These are phyloP conservation scores for Saccharomyces pastorianus DNA, from an alignment of 1,139 yeast species.

Conservation along the genomic window DNA sequence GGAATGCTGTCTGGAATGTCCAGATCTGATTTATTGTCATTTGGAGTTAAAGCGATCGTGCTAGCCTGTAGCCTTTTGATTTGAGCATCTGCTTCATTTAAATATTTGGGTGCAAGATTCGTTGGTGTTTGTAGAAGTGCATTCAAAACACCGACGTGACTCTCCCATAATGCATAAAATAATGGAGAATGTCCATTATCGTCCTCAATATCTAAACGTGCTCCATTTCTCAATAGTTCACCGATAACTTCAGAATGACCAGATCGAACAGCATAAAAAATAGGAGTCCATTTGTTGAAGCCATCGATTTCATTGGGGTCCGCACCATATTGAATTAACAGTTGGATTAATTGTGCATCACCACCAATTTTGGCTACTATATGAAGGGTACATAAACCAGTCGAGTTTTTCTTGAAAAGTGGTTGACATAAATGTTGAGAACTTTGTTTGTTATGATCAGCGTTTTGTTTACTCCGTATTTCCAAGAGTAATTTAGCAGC, in stretches of 20 bases:
- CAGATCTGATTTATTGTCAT: slow-evolving; percentile 6
- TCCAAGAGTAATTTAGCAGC: slow-evolving; percentile 56
- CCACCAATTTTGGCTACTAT: slow-evolving; percentile 78
- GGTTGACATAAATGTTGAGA: slow-evolving; percentile 1
- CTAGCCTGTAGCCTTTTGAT: slow-evolving; percentile 17
- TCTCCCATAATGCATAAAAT: slow-evolving; percentile 90
- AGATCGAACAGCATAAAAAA: slow-evolving; percentile 82
- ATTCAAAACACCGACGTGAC: slow-evolving; percentile 72
- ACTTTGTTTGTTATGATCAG: neutral
- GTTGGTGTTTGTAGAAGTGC: slow-evolving; percentile 38
- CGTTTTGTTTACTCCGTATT: slow-evolving; percentile 14
- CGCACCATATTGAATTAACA: slow-evolving; percentile 66
- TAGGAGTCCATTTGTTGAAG: slow-evolving; percentile 87
- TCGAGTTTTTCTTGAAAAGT: slow-evolving; percentile 40
- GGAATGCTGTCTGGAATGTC: slow-evolving; percentile 49
- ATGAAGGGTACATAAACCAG: slow-evolving; percentile 83
- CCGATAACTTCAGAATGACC: slow-evolving; percentile 70
- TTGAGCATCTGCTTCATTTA: slow-evolving; percentile 7
- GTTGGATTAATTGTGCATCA: slow-evolving; percentile 55
- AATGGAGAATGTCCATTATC: slow-evolving; percentile 77
- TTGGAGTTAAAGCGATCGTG: slow-evolving; percentile 8
- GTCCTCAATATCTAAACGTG: slow-evolving; percentile 62
- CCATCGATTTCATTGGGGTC: slow-evolving; percentile 75
- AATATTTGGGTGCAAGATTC: slow-evolving; percentile 14
- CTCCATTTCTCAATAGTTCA: slow-evolving; percentile 63